Evolutionary conservation across 148 eudicot species (phyloP).

Genomic region (Euryodendron excelsum): DNA sequence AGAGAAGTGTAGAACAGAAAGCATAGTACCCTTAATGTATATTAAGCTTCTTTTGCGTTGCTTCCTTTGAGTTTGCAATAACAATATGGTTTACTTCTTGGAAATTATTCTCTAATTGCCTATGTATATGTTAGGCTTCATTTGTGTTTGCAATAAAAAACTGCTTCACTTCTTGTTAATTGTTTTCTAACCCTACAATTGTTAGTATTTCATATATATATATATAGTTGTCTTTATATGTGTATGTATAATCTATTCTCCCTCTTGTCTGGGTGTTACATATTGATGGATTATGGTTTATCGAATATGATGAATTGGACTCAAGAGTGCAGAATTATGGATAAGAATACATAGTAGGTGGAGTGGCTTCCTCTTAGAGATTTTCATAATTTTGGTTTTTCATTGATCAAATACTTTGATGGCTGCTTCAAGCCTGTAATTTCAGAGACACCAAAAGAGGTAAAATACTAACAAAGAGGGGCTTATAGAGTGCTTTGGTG

Average conservation of each 20-base stretch:
- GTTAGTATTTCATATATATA: neutral
- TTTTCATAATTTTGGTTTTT: too few species aligned
- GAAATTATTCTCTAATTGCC: neutral
- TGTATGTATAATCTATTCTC: neutral
- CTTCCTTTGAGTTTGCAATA: constrained; percentile 12
- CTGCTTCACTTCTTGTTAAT: neutral
- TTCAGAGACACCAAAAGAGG: too few species aligned
- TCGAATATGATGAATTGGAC: too few species aligned
- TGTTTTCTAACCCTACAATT: neutral
- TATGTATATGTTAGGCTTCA: neutral
- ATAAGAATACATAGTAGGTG: neutral
- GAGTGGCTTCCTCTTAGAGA: neutral
- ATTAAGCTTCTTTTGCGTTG: neutral
- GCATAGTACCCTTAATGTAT: neutral
- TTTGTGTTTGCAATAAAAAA: constrained; percentile 5
- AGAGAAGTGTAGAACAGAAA: neutral
- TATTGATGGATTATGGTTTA: neutral
- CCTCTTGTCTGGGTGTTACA: neutral
- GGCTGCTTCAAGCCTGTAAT: too few species aligned
- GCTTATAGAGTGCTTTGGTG: too few species aligned
- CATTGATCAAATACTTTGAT: too few species aligned
- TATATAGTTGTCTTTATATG: neutral
- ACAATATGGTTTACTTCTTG: neutral
- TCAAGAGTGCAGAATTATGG: too few species aligned
- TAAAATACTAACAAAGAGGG: too few species aligned